Percentiles rank a stretch among this genome's conserved stretches.
Conservation (phyloP, 2,329 filamentous ascomycete species). For the Penicillium griseofulvum region DNA sequence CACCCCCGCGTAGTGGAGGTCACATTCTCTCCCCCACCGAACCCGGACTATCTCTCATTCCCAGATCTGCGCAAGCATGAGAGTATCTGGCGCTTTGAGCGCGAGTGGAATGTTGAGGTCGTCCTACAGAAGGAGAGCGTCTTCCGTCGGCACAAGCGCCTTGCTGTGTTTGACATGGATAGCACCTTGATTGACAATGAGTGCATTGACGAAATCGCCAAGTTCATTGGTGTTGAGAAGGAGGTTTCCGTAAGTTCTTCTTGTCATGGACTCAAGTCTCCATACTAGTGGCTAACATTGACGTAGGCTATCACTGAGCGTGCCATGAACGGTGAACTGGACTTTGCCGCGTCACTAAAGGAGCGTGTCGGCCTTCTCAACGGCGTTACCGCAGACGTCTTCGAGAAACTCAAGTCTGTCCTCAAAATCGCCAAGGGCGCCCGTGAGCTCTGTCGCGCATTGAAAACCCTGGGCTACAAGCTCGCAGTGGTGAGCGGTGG, state of each 20-base stretch:
- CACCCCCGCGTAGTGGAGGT: conserved; percentile 54
- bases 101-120: conserved; percentile 85
- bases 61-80: conserved; percentile 75
- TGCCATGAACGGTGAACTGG: conserved; percentile 93
- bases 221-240: conserved; percentile 75
- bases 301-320: conserved; percentile 75
- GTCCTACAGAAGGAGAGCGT: conserved; percentile 71
- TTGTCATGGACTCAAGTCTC: background rate
- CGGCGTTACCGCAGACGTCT: conserved; percentile 75
- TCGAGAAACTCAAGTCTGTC: conserved; percentile 69
- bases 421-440: conserved; percentile 83
- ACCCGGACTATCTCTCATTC: conserved; percentile 52
- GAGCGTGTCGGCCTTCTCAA: conserved; percentile 77
- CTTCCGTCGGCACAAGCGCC: conserved; percentile 73
- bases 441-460: conserved; percentile 66
- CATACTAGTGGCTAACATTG: conserved; percentile 7
- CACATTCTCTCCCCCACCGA: conserved; percentile 50
- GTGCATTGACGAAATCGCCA: conserved; percentile 92
- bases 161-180: conserved; percentile 98
- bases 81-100: conserved; percentile 78
- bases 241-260: conserved; percentile 62
- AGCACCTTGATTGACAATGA: conserved; percentile 96
- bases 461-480: conserved; percentile 78
- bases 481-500: conserved; percentile 90
- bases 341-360: conserved; percentile 80